phyloP scores from a whole-genome alignment of 2,329 filamentous ascomycete genomes.

The Sodiomyces alkalinus region DNA sequence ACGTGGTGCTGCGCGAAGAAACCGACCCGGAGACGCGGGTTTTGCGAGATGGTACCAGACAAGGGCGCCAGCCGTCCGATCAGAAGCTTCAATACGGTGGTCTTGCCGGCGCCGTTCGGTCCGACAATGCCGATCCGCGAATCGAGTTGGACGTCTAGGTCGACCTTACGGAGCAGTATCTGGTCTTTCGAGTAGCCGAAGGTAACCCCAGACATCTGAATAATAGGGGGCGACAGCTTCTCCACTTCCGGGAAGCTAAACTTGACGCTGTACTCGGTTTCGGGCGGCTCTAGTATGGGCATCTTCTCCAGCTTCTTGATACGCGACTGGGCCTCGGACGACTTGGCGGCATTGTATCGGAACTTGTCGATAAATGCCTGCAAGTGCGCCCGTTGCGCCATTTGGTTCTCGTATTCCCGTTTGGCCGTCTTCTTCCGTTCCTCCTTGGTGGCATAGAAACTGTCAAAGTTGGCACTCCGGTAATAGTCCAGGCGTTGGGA shows the following conservation, averaged over 20 bases:
- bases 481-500: conserved; percentile 97
- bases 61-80: conserved; percentile 70
- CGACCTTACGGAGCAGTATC: conserved; percentile 68
- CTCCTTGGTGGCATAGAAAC: conserved; percentile 94
- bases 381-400: conserved; percentile 82
- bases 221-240: conserved; percentile 91
- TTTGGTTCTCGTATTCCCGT: conserved; percentile 97
- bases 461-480: conserved; percentile 91
- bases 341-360: conserved; percentile 97
- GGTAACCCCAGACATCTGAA: conserved; percentile 85
- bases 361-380: conserved; percentile 99
- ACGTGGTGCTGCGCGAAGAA: conserved; percentile 99
- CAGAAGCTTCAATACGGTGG: conserved; percentile 93
- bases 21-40: conserved; percentile 77
- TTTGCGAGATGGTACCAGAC: conserved; percentile 69
- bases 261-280: conserved; percentile 88
- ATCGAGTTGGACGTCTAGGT: conserved; percentile 93
- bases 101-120: conserved; percentile 97
- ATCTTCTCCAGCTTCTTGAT: conserved; percentile 99
- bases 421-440: conserved; percentile 93
- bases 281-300: conserved; percentile 79
- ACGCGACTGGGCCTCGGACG: conserved; percentile 90
- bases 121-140: conserved; percentile 98
- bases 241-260: conserved; percentile 97
- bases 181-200: conserved; percentile 81